Conservation (phyloP, 495 filamentous ascomycete genomes). For the Trypethelium eluteriae region DNA sequence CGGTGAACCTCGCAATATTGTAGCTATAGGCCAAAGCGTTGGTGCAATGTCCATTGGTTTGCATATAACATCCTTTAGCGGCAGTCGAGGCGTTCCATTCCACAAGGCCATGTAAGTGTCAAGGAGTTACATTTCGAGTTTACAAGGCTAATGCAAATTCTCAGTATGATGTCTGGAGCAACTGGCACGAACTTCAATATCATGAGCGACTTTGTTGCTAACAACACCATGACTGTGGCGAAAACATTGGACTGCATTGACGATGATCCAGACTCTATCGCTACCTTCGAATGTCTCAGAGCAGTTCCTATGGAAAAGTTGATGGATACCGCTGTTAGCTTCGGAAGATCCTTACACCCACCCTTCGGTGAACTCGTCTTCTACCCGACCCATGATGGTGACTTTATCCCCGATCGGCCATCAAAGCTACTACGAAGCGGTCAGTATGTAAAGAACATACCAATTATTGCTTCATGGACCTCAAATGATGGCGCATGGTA, state of each 20-base stretch:
- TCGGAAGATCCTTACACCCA: slow-evolving; percentile 13
- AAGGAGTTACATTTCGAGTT: background rate
- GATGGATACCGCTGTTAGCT: background rate
- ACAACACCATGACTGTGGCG: background rate
- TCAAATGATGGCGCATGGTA: slow-evolving; percentile 35
- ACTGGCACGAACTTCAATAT: slow-evolving; percentile 1
- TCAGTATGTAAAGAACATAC: slow-evolving; percentile 32
- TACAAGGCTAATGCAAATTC: background rate
- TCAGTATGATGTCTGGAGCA: background rate
- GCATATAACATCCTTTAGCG: slow-evolving; percentile 12
- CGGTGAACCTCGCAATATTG: slow-evolving; percentile 32
- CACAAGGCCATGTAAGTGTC: slow-evolving; percentile 8
- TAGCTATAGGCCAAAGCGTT: slow-evolving; percentile 18
- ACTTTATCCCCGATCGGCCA: slow-evolving; percentile 37
- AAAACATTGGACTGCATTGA: background rate
- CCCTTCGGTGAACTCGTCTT: slow-evolving; percentile 33
- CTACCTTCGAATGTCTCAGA: background rate
- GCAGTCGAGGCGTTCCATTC: slow-evolving; percentile 11
- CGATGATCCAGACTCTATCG: background rate
- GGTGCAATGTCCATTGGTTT: slow-evolving; percentile 17
- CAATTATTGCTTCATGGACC: slow-evolving; percentile 35
- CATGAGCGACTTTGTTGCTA: background rate
- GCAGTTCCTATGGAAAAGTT: background rate
- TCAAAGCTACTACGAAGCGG: slow-evolving; percentile 34
- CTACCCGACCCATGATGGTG: slow-evolving; percentile 37